Percentiles rank a stretch among this genome's conserved stretches.
These are phyloP conservation scores for Colletotrichum godetiae DNA, from an alignment of 2,329 filamentous ascomycete species.

Conservation along the genomic window DNA sequence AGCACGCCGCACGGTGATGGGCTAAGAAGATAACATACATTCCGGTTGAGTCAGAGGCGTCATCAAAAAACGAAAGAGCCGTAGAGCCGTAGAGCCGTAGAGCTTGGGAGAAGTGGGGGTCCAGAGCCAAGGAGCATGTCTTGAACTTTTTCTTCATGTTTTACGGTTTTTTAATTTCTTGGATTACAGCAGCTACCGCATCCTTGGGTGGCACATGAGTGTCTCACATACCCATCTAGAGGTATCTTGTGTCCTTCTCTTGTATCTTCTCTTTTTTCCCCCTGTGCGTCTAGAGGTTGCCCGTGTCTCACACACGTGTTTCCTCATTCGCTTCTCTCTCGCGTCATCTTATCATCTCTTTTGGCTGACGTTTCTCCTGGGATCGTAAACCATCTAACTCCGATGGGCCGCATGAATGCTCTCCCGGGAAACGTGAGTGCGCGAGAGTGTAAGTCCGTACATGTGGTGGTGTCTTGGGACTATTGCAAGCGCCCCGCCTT, in stretches of 20 bases:
- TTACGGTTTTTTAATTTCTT: slow-evolving; percentile 10
- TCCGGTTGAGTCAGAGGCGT: background rate
- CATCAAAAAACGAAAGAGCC: background rate
- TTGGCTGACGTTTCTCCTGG: background rate
- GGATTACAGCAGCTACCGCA: slow-evolving; percentile 14
- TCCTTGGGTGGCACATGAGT: slow-evolving; percentile 19
- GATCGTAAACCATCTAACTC: background rate
- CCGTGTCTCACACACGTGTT: slow-evolving; percentile 4
- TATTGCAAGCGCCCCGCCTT: slow-evolving; percentile 69
- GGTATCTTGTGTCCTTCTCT: slow-evolving; percentile 28
- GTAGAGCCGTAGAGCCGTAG: background rate
- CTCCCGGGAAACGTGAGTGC: background rate
- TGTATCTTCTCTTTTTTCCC: background rate
- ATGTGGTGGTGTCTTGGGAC: background rate
- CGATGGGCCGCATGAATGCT: background rate
- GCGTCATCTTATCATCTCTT: background rate
- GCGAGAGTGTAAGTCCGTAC: background rate
- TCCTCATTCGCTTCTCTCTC: background rate
- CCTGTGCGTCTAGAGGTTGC: background rate
- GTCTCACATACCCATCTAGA: slow-evolving; percentile 29
- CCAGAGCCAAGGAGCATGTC: slow-evolving; percentile 1
- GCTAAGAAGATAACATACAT: slow-evolving; percentile 2
- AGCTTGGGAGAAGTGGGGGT: background rate
- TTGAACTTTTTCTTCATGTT: slow-evolving; percentile 20
- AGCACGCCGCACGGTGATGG: background rate